Percentiles rank a stretch among this genome's conserved stretches.
phyloP scores from a whole-genome alignment of 202 grass and related monocot species.

The Setaria italica region DNA sequence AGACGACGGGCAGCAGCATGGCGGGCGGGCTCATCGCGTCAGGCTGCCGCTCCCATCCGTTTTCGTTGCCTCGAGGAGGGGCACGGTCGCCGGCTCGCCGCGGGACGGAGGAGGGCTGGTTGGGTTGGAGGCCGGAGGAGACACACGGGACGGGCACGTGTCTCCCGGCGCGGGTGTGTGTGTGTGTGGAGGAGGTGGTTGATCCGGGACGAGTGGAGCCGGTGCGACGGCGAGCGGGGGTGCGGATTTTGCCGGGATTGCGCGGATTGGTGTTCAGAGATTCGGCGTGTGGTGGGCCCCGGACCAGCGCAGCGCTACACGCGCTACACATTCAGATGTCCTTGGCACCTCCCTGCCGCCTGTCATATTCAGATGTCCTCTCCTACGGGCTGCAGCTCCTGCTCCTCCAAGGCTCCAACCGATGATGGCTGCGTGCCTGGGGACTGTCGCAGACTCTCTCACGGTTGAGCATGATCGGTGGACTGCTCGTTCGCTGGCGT shows the following conservation, averaged over 20 bases:
- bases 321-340: too few relatives aligned
- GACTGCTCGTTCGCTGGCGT: too few relatives aligned
- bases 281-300: constrained; percentile 22
- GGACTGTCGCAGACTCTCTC: too few relatives aligned
- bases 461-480: too few relatives aligned
- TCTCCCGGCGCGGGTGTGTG: not conserved
- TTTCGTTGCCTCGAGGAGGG: not conserved
- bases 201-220: constrained; percentile 58
- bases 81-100: not conserved
- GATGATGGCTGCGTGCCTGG: too few relatives aligned
- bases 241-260: constrained; percentile 36
- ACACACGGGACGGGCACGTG: not conserved
- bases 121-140: not conserved
- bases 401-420: too few relatives aligned
- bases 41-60: constrained; percentile 37
- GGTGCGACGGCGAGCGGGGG: constrained; percentile 39
- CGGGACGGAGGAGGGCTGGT: not conserved
- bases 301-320: too few relatives aligned
- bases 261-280: constrained; percentile 44
- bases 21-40: constrained; percentile 42
- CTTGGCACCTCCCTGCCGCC: too few relatives aligned
- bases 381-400: too few relatives aligned
- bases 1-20: constrained; percentile 74
- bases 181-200: constrained; percentile 33
- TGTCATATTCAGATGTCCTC: too few relatives aligned